Conservation (phyloP, 225 moss, liverwort and hornwort genomes). For the Pseudoscleropodium purum region DNA sequence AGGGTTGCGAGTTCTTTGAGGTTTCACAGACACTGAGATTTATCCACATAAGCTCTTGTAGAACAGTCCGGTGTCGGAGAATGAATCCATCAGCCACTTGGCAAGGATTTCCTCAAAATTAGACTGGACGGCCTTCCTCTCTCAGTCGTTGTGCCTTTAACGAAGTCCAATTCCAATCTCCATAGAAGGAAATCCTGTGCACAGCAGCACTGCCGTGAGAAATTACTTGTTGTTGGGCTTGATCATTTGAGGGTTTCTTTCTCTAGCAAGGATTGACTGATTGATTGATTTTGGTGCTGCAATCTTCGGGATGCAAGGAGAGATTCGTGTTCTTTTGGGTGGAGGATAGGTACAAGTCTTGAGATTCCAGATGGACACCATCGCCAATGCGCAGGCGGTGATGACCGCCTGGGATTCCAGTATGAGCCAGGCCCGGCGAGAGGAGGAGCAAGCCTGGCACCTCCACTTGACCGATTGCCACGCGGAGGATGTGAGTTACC, state of each 20-base stretch:
- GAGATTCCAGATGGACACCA: constrained; percentile 22
- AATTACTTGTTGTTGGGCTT: background rate
- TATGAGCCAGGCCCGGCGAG: constrained; percentile 53
- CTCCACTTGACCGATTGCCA: constrained; percentile 5
- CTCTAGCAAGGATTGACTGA: background rate
- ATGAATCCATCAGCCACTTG: background rate
- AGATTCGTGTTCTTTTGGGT: background rate
- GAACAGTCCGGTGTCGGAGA: background rate
- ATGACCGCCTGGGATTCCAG: constrained; percentile 53
- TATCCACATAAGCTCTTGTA: background rate
- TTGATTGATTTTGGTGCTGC: background rate
- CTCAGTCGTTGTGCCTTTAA: background rate
- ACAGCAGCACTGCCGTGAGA: background rate
- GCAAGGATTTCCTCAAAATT: background rate
- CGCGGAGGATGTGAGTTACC: constrained; percentile 16
- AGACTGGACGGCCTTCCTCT: background rate
- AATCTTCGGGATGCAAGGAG: background rate
- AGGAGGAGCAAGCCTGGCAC: constrained; percentile 40
- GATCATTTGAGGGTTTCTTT: background rate
- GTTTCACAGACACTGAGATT: background rate
- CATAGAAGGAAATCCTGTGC: background rate
- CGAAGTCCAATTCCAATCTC: background rate
- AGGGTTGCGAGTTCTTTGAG: too few relatives aligned
- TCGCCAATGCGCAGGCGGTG: constrained; percentile 43
- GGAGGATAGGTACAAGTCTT: background rate